Evolutionary conservation across 306 rosid genomes (phyloP), one percentile per base, ranked within the genome.

Genomic region (Betula pendula): DNA sequence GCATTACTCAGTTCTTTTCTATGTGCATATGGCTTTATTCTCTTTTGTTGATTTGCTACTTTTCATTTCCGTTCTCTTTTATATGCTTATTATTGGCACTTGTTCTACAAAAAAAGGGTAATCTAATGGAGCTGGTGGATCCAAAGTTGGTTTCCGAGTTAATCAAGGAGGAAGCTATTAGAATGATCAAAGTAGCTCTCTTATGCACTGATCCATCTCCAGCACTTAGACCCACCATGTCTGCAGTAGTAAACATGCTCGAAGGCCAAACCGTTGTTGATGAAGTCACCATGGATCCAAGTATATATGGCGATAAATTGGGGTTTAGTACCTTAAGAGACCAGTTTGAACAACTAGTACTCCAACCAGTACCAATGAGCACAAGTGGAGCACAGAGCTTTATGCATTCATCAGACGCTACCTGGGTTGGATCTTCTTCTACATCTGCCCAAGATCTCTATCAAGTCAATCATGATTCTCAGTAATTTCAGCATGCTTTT

Each of bases 231-330:
- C 94, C 92, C 40, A 49, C 76, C n/a, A 91, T 91, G 90, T 88
- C 93, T n/a, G 83, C 80, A 70, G 96, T 84, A 72, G 88, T 85
- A 68, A 84, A 82, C 81, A 91, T 91, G 93, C 93, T 91, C 10
- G 87, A 87, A 80, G 91, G 88, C 48, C 53, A 71, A 74, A 68
- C 31, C 2, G 35, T 24, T 50, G 85, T 88, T 79, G 84, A 84
- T 14, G 86, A 88, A 55, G 48, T 67, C 59, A 66, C 27, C 63
- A 59, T 58, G 1, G 83, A 87, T 13, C 49, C 78, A 6, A 74
- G 80, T 72, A 40, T 25, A 9, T 77, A 76, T 6, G 12, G 31
- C 22, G 88, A 87, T 74, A 89, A 81, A 45, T 0, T 75, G 74
- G 79, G 85, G 66, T 79, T 87, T 71, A 70, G 29, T 63, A 74